Evolutionary conservation across 1,139 yeast genomes (phyloP).

Genomic region (Scheffersomyces illinoinensis): DNA sequence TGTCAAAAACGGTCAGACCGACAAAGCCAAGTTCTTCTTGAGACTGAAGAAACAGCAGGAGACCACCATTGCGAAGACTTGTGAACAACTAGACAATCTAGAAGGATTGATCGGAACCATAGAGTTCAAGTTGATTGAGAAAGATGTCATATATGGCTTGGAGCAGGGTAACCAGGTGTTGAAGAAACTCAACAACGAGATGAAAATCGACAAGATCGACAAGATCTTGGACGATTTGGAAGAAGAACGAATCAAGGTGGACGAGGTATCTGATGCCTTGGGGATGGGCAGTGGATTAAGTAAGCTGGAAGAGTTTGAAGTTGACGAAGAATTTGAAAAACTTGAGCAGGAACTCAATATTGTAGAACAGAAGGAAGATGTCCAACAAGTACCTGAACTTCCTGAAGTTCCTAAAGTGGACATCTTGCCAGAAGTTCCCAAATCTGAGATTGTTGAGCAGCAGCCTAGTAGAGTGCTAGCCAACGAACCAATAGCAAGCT

Average conservation of each 20-base stretch:
- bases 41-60: conserved; percentile 83
- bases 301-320: conserved; percentile 61
- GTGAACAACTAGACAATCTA: conserved; percentile 73
- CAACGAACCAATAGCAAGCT: conserved; percentile 16
- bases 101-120: conserved; percentile 74
- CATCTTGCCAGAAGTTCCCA: conserved; percentile 24
- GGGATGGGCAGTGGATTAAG: conserved; percentile 47
- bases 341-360: conserved; percentile 46
- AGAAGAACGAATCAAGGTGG: conserved; percentile 78
- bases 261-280: conserved; percentile 55
- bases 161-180: conserved; percentile 78
- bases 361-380: conserved; percentile 10
- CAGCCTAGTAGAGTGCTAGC: conserved; percentile 13
- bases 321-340: conserved; percentile 60
- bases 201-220: conserved; percentile 80
- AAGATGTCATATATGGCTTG: conserved; percentile 78
- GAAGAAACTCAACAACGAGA: conserved; percentile 71
- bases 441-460: conserved; percentile 14
- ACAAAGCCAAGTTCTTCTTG: conserved; percentile 68
- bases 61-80: conserved; percentile 64
- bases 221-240: conserved; percentile 79
- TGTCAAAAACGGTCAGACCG: conserved; percentile 51
- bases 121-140: conserved; percentile 86
- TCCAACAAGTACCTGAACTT: neutral
- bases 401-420: conserved; percentile 21